Evolutionary conservation across 2,329 filamentous ascomycete genomes (phyloP).

Genomic region (Aphanocladium album): DNA sequence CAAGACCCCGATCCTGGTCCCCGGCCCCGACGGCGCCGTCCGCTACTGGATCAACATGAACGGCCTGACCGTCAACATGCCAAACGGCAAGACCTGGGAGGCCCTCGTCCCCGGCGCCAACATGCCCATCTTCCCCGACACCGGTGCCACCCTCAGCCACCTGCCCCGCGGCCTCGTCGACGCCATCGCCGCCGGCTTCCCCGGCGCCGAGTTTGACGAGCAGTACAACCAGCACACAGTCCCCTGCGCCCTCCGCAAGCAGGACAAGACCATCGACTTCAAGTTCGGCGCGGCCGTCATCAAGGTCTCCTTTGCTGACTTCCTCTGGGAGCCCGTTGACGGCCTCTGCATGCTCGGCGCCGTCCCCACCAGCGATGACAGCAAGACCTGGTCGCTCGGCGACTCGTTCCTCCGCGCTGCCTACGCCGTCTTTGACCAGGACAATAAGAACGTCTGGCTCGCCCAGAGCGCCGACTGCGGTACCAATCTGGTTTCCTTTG

Average conservation of each 20-base stretch:
- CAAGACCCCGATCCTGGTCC: slow-evolving; percentile 55
- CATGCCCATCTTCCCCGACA: slow-evolving; percentile 63
- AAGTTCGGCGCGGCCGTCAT: slow-evolving; percentile 44
- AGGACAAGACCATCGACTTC: slow-evolving; percentile 44
- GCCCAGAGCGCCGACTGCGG: slow-evolving; percentile 22
- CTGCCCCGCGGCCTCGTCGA: slow-evolving; percentile 53
- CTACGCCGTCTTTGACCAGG: slow-evolving; percentile 21
- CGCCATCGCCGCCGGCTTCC: slow-evolving; percentile 46
- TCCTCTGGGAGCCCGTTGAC: slow-evolving; percentile 34
- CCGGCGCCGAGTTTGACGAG: slow-evolving; percentile 30
- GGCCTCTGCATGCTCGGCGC: slow-evolving; percentile 5
- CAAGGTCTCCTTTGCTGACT: slow-evolving; percentile 44
- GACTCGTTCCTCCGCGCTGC: slow-evolving; percentile 13
- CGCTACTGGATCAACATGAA: slow-evolving; percentile 50
- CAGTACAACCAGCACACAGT: slow-evolving; percentile 41
- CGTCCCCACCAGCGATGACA: neutral
- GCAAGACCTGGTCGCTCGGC: neutral
- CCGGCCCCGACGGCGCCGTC: slow-evolving; percentile 50
- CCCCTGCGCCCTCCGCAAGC: slow-evolving; percentile 37
- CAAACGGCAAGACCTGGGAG: slow-evolving; percentile 19
- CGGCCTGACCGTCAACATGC: slow-evolving; percentile 37
- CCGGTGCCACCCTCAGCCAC: slow-evolving; percentile 63
- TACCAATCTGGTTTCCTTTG: slow-evolving; percentile 20
- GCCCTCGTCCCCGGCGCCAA: slow-evolving; percentile 29
- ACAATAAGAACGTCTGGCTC: slow-evolving; percentile 22